These are phyloP conservation scores for Pythium phragmitis DNA, from an alignment of 352 stramenopile genomes.

Conservation along the genomic window DNA sequence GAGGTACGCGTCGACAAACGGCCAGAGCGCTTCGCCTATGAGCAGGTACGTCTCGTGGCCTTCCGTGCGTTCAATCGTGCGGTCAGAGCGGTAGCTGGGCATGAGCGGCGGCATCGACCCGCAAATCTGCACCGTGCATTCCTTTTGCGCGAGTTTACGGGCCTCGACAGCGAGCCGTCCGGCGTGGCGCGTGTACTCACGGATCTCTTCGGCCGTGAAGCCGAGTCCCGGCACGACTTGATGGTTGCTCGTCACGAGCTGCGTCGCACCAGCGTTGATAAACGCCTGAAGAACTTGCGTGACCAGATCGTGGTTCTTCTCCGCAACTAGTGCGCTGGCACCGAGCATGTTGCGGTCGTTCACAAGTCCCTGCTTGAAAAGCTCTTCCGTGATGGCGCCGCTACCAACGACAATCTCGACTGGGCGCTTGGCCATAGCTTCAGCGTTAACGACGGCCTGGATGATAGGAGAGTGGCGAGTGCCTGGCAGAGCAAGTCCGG, in stretches of 20 bases:
- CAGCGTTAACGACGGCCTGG: not conserved
- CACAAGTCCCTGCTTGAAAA: constrained; percentile 76
- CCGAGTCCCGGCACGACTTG: constrained; percentile 82
- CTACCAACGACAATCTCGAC: constrained; percentile 63
- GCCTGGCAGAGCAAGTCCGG: not conserved
- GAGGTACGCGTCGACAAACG: constrained; percentile 82
- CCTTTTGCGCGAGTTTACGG: constrained; percentile 26
- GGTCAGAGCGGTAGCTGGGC: constrained; percentile 86
- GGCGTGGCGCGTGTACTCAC: constrained; percentile 56
- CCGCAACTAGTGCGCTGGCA: constrained; percentile 74
- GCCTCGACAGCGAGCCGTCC: constrained; percentile 66
- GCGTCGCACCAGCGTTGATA: constrained; percentile 70
- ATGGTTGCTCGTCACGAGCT: constrained; percentile 90
- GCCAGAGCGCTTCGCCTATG: constrained; percentile 71
- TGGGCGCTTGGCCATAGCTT: not conserved
- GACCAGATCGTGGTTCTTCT: constrained; percentile 66
- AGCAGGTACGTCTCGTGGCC: constrained; percentile 74
- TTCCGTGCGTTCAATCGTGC: constrained; percentile 70
- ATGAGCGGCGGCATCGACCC: constrained; percentile 90
- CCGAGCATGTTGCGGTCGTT: constrained; percentile 92
- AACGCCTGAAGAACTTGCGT: constrained; percentile 72
- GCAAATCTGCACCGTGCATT: constrained; percentile 54
- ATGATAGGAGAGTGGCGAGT: not conserved
- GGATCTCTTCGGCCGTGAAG: constrained; percentile 79
- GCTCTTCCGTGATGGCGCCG: constrained; percentile 53